Evolutionary conservation across 2,329 filamentous ascomycete species (phyloP).

Genomic region (Penicillium fuscoglaucum): DNA sequence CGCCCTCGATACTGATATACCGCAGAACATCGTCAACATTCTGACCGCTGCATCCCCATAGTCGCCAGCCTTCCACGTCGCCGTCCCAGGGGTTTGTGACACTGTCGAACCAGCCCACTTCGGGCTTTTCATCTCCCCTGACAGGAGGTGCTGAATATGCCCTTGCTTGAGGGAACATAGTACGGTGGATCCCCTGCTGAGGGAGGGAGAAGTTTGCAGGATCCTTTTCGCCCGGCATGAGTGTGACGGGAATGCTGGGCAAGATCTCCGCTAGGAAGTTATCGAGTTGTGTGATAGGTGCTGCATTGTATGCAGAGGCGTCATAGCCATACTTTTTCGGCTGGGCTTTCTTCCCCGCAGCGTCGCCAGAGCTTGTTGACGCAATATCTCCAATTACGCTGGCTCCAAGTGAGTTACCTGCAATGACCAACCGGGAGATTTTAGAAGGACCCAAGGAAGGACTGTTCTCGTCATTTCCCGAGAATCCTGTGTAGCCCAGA

Average conservation of each 20-base stretch:
- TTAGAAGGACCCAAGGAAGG: conserved; percentile 39
- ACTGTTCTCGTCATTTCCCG: conserved; percentile 52
- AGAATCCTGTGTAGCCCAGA: conserved; percentile 71
- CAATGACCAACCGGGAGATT: conserved; percentile 85
- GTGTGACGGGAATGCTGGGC: conserved; percentile 81
- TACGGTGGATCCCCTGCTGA: conserved; percentile 88
- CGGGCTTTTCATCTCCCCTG: conserved; percentile 36
- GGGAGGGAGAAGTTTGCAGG: conserved; percentile 87
- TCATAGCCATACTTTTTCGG: conserved; percentile 94
- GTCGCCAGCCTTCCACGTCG: conserved; percentile 83
- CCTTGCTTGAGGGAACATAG: conserved; percentile 79
- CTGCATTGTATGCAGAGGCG: conserved; percentile 78
- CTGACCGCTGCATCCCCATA: conserved; percentile 86
- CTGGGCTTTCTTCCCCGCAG: conserved; percentile 48
- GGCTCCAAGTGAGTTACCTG: conserved; percentile 77
- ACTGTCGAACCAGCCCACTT: conserved; percentile 76
- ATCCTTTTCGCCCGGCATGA: conserved; percentile 81
- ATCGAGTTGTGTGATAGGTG: conserved; percentile 81
- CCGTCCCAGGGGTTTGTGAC: conserved; percentile 94
- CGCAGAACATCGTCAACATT: conserved; percentile 92
- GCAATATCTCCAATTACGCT: conserved; percentile 34
- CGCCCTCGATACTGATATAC: conserved; percentile 64
- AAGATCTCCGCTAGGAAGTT: conserved; percentile 77
- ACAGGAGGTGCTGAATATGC: conserved; percentile 56
- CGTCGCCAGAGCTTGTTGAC: conserved; percentile 41